Conservation (phyloP, 345 rosid species). For the Lumnitzera racemosa region DNA sequence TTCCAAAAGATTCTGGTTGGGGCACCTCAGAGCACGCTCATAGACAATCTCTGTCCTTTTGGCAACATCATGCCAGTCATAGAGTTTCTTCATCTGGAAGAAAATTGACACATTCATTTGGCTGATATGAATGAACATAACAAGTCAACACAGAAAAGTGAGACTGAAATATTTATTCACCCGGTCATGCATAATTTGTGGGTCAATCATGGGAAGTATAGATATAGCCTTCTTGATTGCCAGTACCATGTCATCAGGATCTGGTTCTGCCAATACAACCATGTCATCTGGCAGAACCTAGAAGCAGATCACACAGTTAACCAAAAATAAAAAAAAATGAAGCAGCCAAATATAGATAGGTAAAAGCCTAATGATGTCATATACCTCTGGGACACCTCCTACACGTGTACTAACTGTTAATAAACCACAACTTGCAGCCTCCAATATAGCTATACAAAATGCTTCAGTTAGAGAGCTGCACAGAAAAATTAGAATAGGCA, state of each 20-base stretch:
- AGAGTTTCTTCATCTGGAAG: slow-evolving; percentile 68
- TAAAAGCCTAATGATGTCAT: slow-evolving; percentile 11
- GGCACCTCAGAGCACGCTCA: slow-evolving; percentile 61
- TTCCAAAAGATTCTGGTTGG: slow-evolving; percentile 52
- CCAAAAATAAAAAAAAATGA: not conserved
- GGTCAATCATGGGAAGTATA: slow-evolving; percentile 75
- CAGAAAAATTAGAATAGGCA: slow-evolving; percentile 7
- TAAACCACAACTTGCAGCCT: slow-evolving; percentile 97
- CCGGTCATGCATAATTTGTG: slow-evolving; percentile 79
- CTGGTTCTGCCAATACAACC: slow-evolving; percentile 94
- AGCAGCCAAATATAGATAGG: not conserved
- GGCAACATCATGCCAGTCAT: slow-evolving; percentile 96
- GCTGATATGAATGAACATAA: slow-evolving; percentile 1
- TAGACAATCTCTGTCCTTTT: slow-evolving; percentile 89
- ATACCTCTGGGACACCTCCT: slow-evolving; percentile 96
- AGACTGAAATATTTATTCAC: slow-evolving; percentile 27
- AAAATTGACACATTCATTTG: not conserved
- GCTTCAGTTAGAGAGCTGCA: slow-evolving; percentile 96
- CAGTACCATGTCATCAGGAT: slow-evolving; percentile 84
- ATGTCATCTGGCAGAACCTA: slow-evolving; percentile 97
- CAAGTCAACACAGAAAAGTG: not conserved
- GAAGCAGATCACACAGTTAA: not conserved
- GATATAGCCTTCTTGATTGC: slow-evolving; percentile 73
- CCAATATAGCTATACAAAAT: slow-evolving; percentile 95
- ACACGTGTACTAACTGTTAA: slow-evolving; percentile 92